Base-by-base conservation (phyloP, 768 basidiomycete species). In the Chalciporus sphaerocephalus region DNA sequence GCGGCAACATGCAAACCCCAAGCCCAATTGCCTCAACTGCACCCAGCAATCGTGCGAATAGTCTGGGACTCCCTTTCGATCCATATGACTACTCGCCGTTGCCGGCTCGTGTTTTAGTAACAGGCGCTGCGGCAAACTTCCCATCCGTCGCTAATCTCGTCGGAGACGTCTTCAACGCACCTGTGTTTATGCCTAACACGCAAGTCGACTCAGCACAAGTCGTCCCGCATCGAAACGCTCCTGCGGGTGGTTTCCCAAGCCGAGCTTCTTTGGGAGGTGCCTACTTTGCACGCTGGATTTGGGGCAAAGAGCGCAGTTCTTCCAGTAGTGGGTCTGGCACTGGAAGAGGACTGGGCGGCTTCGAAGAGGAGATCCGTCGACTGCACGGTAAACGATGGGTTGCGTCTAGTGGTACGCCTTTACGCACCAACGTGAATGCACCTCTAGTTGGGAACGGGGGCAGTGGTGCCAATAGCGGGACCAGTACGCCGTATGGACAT, bases 201-300 rank as follows among this genome's bases (percentile, higher is more conserved):
- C 88, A 91, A 55, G 76, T 90, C 20, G 88, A 90, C 58, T 80
- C 81, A 7, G 88, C 88, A 10, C 85, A 86, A 58, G 65, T 80
- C 15, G 74, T 79, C 13, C 74, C 68, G 9, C 87, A 88, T 54
- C 76, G 87, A 20, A 88, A 88, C 53, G 80, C 86, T 0, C 88
- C 87, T 7, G 83, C 81, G 0, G 54, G 60, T 18, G 84, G 86
- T 12, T 87, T 78, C 63, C 82, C 86, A 0, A 78, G 79, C 12
- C 76, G 88, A 11, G 84, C 80, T 1, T 74, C 85, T 0, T 68
- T 92, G 3, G 89, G 89, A 0, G 76, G 79, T 0, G 86, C 89
- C 1, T 92, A 88, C 57, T 68, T 87, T 33, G 90, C 88, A 22
- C 75, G 90, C 7, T 92, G 90, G 89, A 83, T 87, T 34, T 92